phyloP scores from a whole-genome alignment of 2,329 filamentous ascomycete species.

The Penicillium crustosum region DNA sequence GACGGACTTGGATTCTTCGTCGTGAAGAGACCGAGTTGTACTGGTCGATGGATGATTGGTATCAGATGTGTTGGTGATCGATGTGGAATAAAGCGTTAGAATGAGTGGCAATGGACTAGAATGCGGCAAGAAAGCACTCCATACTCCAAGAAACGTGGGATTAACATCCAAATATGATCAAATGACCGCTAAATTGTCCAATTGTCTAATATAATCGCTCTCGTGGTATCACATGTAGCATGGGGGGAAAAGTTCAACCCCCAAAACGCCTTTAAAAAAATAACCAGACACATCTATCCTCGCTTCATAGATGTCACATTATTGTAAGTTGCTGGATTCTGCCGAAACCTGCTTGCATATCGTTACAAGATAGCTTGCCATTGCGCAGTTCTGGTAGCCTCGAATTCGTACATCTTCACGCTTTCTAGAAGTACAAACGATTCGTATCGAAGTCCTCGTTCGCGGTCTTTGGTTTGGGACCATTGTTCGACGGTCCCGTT shows the following conservation, averaged over 20 bases:
- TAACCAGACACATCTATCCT: background rate
- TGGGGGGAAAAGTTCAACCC: background rate
- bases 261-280: background rate
- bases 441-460: conserved; percentile 33
- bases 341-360: background rate
- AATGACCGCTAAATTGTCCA: background rate
- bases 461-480: conserved; percentile 11
- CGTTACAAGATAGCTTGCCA: conserved; percentile 1
- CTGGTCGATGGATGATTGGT: background rate
- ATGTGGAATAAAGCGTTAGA: background rate
- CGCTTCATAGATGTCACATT: background rate
- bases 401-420: conserved; percentile 28
- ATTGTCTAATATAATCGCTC: background rate
- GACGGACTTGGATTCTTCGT: background rate
- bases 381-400: conserved; percentile 5
- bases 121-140: background rate
- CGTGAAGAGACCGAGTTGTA: background rate
- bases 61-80: background rate
- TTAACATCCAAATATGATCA: background rate
- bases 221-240: conserved; percentile 9
- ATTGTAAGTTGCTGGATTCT: background rate
- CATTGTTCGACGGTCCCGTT: conserved; percentile 20
- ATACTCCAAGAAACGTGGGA: background rate
- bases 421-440: conserved; percentile 34
- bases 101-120: background rate